Evolutionary conservation across 148 eudicot species (phyloP), one percentile per base, ranked within the genome.

Genomic region (Rheum nobile): DNA sequence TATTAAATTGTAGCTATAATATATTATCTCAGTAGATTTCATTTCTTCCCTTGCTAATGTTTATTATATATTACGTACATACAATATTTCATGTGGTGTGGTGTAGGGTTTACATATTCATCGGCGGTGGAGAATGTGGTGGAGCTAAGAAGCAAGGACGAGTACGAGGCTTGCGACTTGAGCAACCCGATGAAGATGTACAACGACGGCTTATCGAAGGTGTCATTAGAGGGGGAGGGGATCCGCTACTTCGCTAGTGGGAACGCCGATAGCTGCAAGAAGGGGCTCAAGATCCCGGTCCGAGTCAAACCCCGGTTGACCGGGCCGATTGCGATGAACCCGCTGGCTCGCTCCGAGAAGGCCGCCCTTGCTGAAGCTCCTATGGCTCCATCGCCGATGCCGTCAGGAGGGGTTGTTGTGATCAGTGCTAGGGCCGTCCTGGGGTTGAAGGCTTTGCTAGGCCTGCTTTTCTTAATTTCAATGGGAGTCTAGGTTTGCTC

Each of bases 181-280:
- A 73, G 78, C 37, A 88, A 88, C 75, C 96, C 93, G 14, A 86
- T 88, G 75, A 86, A 41, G 81, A 87, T 83, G 91, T 86, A 82
- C 79, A 87, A 88, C 13, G 85, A 85, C 47, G 89, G 87, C 73
- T 34, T 85, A 38, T 82, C 85, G 65, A 77, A 82, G 39, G 75
- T 90, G 13, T 34, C 78, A 0, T 89, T 92, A 4, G 75, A 85
- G 7, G 71, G 57, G 63, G 93, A 86, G 85, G 93, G 93, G n/a
- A 74, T 59, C 75, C 89, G 93, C 63, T 93, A 88, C 86, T 93
- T 93, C 77, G 79, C 88, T 6, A 93, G 96, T 24, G 86, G 86
- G 6, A 86, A 82, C 52, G 28, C 71, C 7, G 83, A 88, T 54
- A 90, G 77, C 55, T 90, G 96, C 81, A 88, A 83, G 61, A 83